Base-by-base conservation (phyloP, 805 yeast species). In the Metschnikowia aberdeeniae region DNA sequence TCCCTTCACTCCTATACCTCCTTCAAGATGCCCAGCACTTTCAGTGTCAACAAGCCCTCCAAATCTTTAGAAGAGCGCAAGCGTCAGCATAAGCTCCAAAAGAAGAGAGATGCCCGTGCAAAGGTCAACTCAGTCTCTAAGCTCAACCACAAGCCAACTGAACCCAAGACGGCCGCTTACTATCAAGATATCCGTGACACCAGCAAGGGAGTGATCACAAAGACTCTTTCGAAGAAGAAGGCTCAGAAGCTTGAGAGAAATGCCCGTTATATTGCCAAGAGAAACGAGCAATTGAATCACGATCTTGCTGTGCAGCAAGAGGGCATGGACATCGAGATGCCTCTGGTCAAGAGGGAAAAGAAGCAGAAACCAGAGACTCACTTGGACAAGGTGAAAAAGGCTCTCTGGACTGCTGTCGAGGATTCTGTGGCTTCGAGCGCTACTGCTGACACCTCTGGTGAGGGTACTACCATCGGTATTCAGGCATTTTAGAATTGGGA, bases 401-500 rank as follows among this genome's bases (percentile, higher is more conserved):
- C 88, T 6, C 73, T 86, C 29, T 84, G 90, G 88, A 71, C 78
- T 1, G 83, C 81, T n/a, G 73, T 84, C 33, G 86, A 80, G 44
- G 86, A 81, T 59, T 67, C 71, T 27, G 70, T 78, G 4, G 63
- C 74, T 32, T 70, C 70, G 29, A 73, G 74, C 14, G 65, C 79
- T 47, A 65, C 70, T 28, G 62, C 73, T 37, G 63, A 69, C 24
- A 57, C 65, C 8, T 64, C 72, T 22, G 86, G 88, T 32, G 80
- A 81, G 59, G 96, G 96, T 46, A 89, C 97, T 29, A 84, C 95
- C 10, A 66, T 89, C 52, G 97, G 96, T 34, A 81, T 84, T 27
- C 89, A 89, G 42, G 64, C 75, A 51, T 62, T 81, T 72, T 69
- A 75, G 57, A 45, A 36, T 41, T 29, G 34, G 40, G 34, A 31